Evolutionary conservation across 805 yeast species (phyloP), one percentile per base, ranked within the genome.

Genomic region (Alloascoidea africana): DNA sequence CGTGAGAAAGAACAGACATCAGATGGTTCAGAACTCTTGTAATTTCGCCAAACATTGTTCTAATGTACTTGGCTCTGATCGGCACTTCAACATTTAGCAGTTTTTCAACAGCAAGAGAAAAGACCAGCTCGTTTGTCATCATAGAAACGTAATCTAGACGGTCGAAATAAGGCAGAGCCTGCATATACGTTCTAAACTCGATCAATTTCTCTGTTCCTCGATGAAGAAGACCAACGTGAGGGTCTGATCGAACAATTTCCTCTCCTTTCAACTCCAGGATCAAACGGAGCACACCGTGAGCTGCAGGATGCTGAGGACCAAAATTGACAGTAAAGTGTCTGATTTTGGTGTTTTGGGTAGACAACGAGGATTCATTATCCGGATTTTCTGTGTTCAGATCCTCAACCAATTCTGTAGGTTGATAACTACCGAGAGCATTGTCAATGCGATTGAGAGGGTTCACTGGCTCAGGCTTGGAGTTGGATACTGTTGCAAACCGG

Each of bases 241-340:
- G 94, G 55, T 83, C 94, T 3, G 87, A 67, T 48, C 94, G 70
- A 36, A 84, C 72, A 48, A 84, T 78, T 59, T 83, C 94, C 60
- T 83, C 94, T 47, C 94, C 94, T 52, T 80, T 81, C 43, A 83
- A 69, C 62, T 83, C 94, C 52, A 83, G 64, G 58, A 83, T 84
- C 58, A 83, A 66, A 55, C 94, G 72, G 63, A 83, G 65, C 59
- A 83, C 94, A 47, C 94, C 94, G 63, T 83, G 94, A 18, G 94
- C 94, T 44, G 94, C 94, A 16, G 94, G 94, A 64, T 83, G 94
- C 62, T 83, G 94, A 36, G 94, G 94, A 27, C 94, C 94, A 55
- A 83, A 83, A 61, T 84, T 84, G 55, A 84, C 76, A 36, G 94
- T 83, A 65, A 83, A 84, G 55, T 82, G 93, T 58, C 94, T 75